Base-by-base conservation (phyloP, 805 yeast species). In the Limtongia smithiae region DNA sequence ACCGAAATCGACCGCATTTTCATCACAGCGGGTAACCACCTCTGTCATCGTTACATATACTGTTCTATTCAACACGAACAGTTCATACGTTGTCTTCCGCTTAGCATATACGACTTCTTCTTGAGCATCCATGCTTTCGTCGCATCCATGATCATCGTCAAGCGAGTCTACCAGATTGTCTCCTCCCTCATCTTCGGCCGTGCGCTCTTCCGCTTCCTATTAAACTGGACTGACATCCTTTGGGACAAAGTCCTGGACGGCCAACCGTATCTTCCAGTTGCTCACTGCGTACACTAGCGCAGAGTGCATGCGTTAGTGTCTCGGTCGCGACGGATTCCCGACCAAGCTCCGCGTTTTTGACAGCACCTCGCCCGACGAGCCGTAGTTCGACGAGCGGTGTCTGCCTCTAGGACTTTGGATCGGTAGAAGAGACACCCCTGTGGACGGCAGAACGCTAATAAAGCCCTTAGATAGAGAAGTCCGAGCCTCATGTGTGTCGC, bases 301-400 rank as follows among this genome's bases (percentile, higher is more conserved):
- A 1, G 79, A 81, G 56, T 71, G 86, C 49, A 89, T 91, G 95
- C 75, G 79, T 39, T 93, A 97, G 97, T 91, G 97, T 97, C 70
- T 89, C 18, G 80, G 81, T 37, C 62, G 64, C 7, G 68, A 66
- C 48, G 72, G 83, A 57, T 68, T 79, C 67, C 76, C 77, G 37
- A 72, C 71, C 53, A 67, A 74, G 5, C 71, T 78, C 44, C 70
- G 76, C 67, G 79, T 31, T 72, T 81, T 55, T 74, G 84, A 59
- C 75, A n/a, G n/a, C n/a, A n/a, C n/a, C n/a, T 81, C 9, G 61
- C 90, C 51, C 9, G 41, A 22, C n/a, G 44, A 51, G 43, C 44
- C 62, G 18, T 70, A 76, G 71, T 65, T 65, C 35, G 66, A 65
- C 31, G 46, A 60, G 45, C 53, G 64, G 2, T 61, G 67, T 14